Percentiles rank a stretch among this genome's conserved stretches.
These are phyloP conservation scores for Yarrowia deformans DNA, from an alignment of 805 yeast genomes.

Conservation along the genomic window DNA sequence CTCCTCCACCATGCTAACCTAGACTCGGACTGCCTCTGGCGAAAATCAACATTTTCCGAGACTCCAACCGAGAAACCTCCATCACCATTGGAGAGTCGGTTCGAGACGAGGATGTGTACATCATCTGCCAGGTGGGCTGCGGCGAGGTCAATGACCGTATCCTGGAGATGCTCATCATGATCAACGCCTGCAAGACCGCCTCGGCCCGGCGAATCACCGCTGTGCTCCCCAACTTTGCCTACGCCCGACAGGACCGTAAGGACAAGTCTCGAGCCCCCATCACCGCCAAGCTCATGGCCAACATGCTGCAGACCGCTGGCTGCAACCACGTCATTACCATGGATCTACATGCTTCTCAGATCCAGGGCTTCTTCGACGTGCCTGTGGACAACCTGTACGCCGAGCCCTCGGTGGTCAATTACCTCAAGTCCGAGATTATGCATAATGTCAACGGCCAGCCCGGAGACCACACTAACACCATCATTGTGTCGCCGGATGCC, in stretches of 20 bases:
- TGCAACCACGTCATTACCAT: conserved; percentile 95
- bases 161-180: conserved; percentile 86
- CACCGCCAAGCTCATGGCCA: conserved; percentile 94
- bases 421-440: conserved; percentile 59
- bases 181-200: conserved; percentile 94
- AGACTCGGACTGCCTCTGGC: conserved; percentile 68
- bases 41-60: conserved; percentile 79
- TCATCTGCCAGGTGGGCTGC: conserved; percentile 72
- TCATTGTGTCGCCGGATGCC: conserved; percentile 96
- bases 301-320: conserved; percentile 92
- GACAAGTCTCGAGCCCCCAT: conserved; percentile 97
- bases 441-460: conserved; percentile 55
- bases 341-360: conserved; percentile 98
- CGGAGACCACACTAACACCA: conserved; percentile 60
- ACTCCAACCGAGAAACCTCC: conserved; percentile 85
- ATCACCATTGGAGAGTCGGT: conserved; percentile 87
- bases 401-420: conserved; percentile 88
- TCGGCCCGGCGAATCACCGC: conserved; percentile 95
- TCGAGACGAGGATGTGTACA: conserved; percentile 79
- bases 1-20: conserved; percentile 1
- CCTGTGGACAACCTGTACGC: conserved; percentile 98
- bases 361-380: conserved; percentile 94
- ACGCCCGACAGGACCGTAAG: conserved; percentile 97
- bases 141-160: conserved; percentile 87
- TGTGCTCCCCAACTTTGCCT: conserved; percentile 94